Conservation (phyloP, 352 stramenopile species). For the Phytophthora hybrid region DNA sequence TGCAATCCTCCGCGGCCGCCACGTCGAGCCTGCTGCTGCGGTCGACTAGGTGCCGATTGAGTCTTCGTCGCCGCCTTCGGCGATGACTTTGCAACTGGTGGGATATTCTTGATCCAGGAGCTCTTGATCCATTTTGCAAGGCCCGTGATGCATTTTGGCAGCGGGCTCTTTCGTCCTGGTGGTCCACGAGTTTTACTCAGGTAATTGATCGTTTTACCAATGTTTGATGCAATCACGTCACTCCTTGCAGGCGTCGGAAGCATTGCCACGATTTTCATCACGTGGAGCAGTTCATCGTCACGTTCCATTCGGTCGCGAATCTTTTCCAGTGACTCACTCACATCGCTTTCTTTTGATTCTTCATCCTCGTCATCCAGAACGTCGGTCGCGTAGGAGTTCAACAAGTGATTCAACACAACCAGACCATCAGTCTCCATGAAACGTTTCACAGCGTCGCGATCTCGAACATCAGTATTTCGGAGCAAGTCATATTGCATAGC, state of each 20-base stretch:
- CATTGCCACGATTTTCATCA: slow-evolving; percentile 75
- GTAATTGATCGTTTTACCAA: slow-evolving; percentile 71
- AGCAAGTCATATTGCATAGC: slow-evolving; percentile 68
- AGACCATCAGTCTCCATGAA: slow-evolving; percentile 71
- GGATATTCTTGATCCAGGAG: slow-evolving; percentile 69
- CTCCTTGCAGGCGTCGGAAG: slow-evolving; percentile 62
- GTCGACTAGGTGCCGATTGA: slow-evolving; percentile 27
- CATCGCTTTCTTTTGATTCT: slow-evolving; percentile 22
- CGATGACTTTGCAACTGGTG: slow-evolving; percentile 23
- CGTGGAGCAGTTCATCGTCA: slow-evolving; percentile 39
- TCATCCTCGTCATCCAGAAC: slow-evolving; percentile 38
- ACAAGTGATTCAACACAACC: slow-evolving; percentile 62
- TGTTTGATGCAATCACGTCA: slow-evolving; percentile 64
- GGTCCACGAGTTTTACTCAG: slow-evolving; percentile 54
- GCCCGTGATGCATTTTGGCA: slow-evolving; percentile 55
- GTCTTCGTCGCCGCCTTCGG: slow-evolving; percentile 14
- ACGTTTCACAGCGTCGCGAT: slow-evolving; percentile 67
- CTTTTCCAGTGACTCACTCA: slow-evolving; percentile 7
- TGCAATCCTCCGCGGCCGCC: slow-evolving; percentile 30
- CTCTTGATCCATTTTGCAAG: slow-evolving; percentile 80
- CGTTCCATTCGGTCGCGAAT: slow-evolving; percentile 29
- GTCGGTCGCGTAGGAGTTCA: slow-evolving; percentile 47
- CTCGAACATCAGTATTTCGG: slow-evolving; percentile 65
- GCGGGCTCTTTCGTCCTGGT: slow-evolving; percentile 37
- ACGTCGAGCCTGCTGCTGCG: slow-evolving; percentile 41